Evolutionary conservation across 305 asterid species (phyloP), one percentile per base, ranked within the genome.

Genomic region (Fraxinus velutina): DNA sequence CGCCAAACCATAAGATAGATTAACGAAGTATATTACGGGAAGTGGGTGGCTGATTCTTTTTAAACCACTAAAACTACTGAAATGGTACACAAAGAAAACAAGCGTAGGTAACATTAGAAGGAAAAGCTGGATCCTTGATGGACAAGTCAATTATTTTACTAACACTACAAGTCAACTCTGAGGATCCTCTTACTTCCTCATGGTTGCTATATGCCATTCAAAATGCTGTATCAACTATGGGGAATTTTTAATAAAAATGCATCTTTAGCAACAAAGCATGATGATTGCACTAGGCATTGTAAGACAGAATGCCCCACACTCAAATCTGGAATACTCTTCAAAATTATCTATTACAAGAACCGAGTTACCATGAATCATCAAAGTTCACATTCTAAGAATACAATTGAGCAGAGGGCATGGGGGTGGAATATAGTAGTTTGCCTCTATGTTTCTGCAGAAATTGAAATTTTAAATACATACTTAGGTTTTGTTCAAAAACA

Each of bases 191-290:
- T 42, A 71, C 85, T 24, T 70, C 68, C 73, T 52, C 42, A 1
- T 36, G 79, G 79, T 75, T 55, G 80, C 80, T 19, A 78, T 27
- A 62, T 24, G 37, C 10, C 76, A 83, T 60, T 62, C 47, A 60
- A 30, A 82, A 57, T 57, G 68, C 12, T 19, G 68, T 19, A 57
- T 57, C 68, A 5, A 57, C 68, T 19, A 57, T 57, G 29, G 4
- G 13, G 1, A 57, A 21, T 57, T 57, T 57, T 57, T 57, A 19
- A 21, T 57, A 5, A 57, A 57, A 52, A 52, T 52, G 64, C 64
- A 52, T 52, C 64, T 5, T 52, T n/a, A 52, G 24, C 64, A 52
- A 52, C 64, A 52, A 52, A 52, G 21, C 62, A 52, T 0, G 10
- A 52, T 52, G 60, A n/a, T 52, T n/a, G 17, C 24, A 17, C 62